These are phyloP conservation scores for Lathyrus aphaca DNA, from an alignment of 306 rosid species.

Conservation along the genomic window DNA sequence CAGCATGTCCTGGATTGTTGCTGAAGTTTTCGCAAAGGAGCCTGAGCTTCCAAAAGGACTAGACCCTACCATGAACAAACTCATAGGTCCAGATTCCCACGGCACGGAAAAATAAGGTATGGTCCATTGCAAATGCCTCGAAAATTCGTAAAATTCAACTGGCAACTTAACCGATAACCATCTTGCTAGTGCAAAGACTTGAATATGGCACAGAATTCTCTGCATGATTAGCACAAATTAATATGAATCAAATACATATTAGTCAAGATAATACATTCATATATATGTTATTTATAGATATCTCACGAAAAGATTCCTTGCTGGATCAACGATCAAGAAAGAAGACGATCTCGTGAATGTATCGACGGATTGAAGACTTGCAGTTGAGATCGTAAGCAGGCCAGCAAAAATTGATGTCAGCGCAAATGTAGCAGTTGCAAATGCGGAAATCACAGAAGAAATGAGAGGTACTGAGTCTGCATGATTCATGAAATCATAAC, in stretches of 20 bases:
- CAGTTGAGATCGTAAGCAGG: slow-evolving; percentile 73
- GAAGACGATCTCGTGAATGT: slow-evolving; percentile 54
- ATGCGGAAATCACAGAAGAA: slow-evolving; percentile 59
- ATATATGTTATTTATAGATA: slow-evolving; percentile 10
- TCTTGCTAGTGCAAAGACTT: slow-evolving; percentile 80
- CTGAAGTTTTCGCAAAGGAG: slow-evolving; percentile 47
- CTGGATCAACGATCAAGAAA: slow-evolving; percentile 65
- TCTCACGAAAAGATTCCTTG: slow-evolving; percentile 79
- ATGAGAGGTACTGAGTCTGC: slow-evolving; percentile 72
- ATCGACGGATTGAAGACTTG: slow-evolving; percentile 77
- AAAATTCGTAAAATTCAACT: slow-evolving; percentile 72
- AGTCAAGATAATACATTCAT: background rate
- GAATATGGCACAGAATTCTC: slow-evolving; percentile 89
- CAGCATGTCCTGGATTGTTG: slow-evolving; percentile 41
- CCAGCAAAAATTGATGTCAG: slow-evolving; percentile 71
- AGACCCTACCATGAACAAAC: slow-evolving; percentile 46
- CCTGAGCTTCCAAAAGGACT: slow-evolving; percentile 54
- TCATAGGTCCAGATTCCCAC: slow-evolving; percentile 63
- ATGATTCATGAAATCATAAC: slow-evolving; percentile 31
- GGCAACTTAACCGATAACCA: slow-evolving; percentile 80
- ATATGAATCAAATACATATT: background rate
- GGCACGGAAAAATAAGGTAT: slow-evolving; percentile 75
- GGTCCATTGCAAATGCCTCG: slow-evolving; percentile 76
- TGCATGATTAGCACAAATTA: slow-evolving; percentile 48
- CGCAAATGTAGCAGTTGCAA: slow-evolving; percentile 65